Evolutionary conservation across 495 filamentous ascomycete species (phyloP), one percentile per base, ranked within the genome.

Genomic region (Hypoxylon lenormandii): DNA sequence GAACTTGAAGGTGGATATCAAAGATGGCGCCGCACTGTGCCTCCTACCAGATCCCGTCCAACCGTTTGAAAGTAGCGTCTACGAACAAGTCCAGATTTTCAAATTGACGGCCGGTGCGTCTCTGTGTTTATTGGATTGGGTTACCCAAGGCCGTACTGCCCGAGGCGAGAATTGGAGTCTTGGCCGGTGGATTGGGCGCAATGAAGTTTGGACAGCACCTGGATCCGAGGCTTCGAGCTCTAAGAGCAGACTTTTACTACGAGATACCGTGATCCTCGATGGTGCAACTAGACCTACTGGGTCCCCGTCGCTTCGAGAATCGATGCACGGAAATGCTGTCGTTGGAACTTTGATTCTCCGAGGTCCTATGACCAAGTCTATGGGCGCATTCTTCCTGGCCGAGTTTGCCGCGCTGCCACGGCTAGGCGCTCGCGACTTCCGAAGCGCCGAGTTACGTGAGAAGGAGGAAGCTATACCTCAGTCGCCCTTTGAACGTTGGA

Each of bases 1-100:
- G 77, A 79, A 79, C 3, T 79, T 96, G 55, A 80, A 80, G 30
- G 89, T 91, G n/a, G 76, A 77, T 5, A 80, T 97, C 15, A 81
- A 81, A 52, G 70, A 82, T 2, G 82, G 82, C 33, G 87, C 90
- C 2, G 90, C 89, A 3, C 80, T 97, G n/a, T 92, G 91, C 74
- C 90, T 97, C 19, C 86, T 97, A n/a, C 96, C 96, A 0, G 95
- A 98, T 74, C 94, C 95, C 1, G 88, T 95, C 3, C 96, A 97
- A 69, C 95, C 95, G 6, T 97, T 94, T 76, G 87, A 83, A 38
- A 83, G 82, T 50, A 94, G 91, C 67, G 84, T 89, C 22, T 97
- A 96, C 74, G 88, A 90, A 60, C 94, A 97, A 77, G 79, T 79
- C 8, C 95, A 98, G 72, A 83, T 86, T 23, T 95, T 97, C 73